Conservation (phyloP, 768 basidiomycete species). For the Holtermanniella nyarrowii region DNA sequence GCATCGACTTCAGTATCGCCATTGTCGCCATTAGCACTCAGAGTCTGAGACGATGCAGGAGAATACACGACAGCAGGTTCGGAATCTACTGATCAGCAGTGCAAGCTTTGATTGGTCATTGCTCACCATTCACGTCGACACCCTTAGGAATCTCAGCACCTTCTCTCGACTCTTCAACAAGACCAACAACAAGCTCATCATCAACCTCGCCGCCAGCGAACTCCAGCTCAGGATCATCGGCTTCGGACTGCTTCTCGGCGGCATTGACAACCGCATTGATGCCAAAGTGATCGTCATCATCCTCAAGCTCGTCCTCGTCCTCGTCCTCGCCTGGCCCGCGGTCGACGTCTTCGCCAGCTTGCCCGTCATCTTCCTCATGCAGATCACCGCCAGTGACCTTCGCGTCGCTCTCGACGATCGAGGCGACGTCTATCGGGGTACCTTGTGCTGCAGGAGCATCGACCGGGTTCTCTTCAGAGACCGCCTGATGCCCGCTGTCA, state of each 20-base stretch:
- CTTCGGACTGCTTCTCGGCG: not conserved
- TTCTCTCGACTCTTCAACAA: not conserved
- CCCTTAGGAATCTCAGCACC: not conserved
- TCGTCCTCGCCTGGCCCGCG: not conserved
- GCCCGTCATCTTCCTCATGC: not conserved
- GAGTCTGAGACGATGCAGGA: not conserved
- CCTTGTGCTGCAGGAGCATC: no score
- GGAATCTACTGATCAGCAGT: no score
- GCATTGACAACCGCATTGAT: not conserved
- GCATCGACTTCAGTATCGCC: no score
- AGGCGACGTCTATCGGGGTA: no score
- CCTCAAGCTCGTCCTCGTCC: not conserved
- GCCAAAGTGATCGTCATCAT: not conserved
- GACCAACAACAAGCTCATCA: not conserved
- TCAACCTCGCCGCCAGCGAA: not conserved
- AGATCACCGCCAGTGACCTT: no score
- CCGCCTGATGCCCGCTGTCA: no score
- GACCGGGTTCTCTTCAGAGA: no score
- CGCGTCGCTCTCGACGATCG: no score
- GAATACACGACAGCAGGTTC: no score
- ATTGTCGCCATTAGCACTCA: not conserved
- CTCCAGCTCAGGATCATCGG: not conserved
- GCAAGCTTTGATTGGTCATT: not conserved
- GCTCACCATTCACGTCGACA: not conserved
- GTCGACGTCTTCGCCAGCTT: not conserved